These are phyloP conservation scores for Carpinus fangiana DNA, from an alignment of 306 rosid genomes.

Conservation along the genomic window DNA sequence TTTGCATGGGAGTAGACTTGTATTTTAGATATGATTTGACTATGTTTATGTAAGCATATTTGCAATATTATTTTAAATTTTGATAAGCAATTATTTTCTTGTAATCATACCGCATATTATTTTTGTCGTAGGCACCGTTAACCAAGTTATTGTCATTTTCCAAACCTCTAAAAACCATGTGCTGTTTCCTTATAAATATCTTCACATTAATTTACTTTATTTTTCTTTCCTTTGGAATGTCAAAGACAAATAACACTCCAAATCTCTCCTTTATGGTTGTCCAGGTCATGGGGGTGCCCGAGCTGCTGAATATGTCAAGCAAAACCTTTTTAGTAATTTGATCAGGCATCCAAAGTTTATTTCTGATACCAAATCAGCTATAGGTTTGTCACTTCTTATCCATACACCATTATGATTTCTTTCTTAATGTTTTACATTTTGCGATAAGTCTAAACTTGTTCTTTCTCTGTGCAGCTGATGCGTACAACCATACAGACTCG, in stretches of 20 bases:
- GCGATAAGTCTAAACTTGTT: conserved; percentile 9
- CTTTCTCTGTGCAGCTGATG: conserved; percentile 65
- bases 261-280: conserved; percentile 30
- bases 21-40: too few relatives aligned
- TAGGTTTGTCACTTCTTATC: conserved; percentile 47
- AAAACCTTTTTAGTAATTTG: conserved; percentile 87
- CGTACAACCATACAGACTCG: conserved; percentile 85
- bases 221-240: conserved; percentile 12
- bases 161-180: neutral
- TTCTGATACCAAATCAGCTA: conserved; percentile 93
- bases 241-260: conserved; percentile 6
- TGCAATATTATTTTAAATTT: neutral
- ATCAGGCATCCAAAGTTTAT: conserved; percentile 91
- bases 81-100: neutral
- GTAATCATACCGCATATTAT: neutral
- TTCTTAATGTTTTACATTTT: conserved; percentile 17
- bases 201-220: neutral
- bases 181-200: neutral
- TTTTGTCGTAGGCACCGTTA: neutral
- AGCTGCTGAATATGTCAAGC: conserved; percentile 97
- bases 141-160: neutral
- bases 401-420: neutral
- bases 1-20: neutral
- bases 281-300: conserved; percentile 96
- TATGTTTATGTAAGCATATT: too few relatives aligned